Evolutionary conservation across 257 asterid species (phyloP), one percentile per base, ranked within the genome.

Genomic region (Lithospermum erythrorhizon): DNA sequence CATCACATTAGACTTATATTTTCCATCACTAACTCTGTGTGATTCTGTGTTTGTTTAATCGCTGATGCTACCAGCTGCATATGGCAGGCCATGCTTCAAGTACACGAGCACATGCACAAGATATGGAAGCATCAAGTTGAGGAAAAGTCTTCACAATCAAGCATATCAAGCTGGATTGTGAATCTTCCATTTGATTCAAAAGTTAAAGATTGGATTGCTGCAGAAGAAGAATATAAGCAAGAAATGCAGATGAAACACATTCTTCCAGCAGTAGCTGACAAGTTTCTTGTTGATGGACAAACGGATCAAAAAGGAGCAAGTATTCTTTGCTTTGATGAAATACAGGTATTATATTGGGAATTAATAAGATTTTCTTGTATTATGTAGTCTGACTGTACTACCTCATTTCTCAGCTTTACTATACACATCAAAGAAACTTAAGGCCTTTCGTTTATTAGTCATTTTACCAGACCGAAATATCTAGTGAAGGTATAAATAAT

Each of bases 231-330:
- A 77, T 91, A 86, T 64, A 89, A 82, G 81, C 89, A 86, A 70
- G 97, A 82, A 67, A 57, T 82, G 73, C 82, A 77, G 72, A 69
- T 88, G 89, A 83, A 85, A 74, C 78, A 90, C 71, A 87, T 90
- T 75, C 96, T 90, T 72, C 95, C 94, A 51, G 91, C 83, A 61
- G 97, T 90, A 29, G 96, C 97, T 16, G 97, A 90, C 65, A 83
- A 90, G 71, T 90, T 90, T 78, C 95, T 90, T 60, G 78, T 73
- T 49, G 83, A 85, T 62, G 76, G 78, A 55, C 86, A 77, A 55
- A 88, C 85, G 62, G 69, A 53, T 66, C 69, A 65, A 61, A 76
- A 70, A 73, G 98, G 98, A 68, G 88, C 98, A 32, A 82, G 94
- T 70, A 73, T 91, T 70, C 82, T 91, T 65, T 91, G 98, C 83